Base-by-base conservation (phyloP, 164 flowering plant genomes). In the Sextonia rubra region DNA sequence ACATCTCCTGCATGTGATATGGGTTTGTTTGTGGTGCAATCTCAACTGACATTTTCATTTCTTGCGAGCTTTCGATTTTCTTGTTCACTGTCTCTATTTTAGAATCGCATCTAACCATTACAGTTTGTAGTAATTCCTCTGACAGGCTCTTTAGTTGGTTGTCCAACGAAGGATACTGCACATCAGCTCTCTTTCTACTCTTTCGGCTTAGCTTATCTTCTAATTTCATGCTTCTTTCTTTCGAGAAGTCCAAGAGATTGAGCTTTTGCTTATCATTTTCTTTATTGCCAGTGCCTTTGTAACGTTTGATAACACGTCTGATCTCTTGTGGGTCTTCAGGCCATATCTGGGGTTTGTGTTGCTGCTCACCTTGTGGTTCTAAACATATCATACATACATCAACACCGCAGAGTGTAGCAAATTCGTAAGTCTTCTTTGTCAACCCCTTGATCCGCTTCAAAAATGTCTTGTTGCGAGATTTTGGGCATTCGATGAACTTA, bases 381-480 rank as follows among this genome's bases (percentile, higher is more conserved):
- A 71, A 83, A 58, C 83, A 62, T 64, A 88, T 84, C 78, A 88
- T 55, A 77, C 85, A 83, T 0, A 77, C 80, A 2, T 74, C 79
- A 0, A 88, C 84, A 6, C 62, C 80, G 15, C 90, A 86, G 0
- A 85, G 82, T 7, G 77, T 78, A 0, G 79, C 56, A 70, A 84
- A 82, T 52, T 84, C 84, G 2, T 58, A 27, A 0, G 70, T 25
- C 67, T 82, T 84, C 77, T 80, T 80, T 60, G 20, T 64, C 44
- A 84, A 56, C 4, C 87, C 87, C 44, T 66, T 71, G 49, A 75
- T 77, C 68, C 83, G 48, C 69, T 82, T 84, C 49, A 62, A 70
- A 74, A 75, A 84, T 0, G 85, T 84, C 8, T 47, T 26, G 47
- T 67, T 69, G 1, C 85, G 71, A 20, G 73, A 47, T 37, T 69